phyloP scores from a whole-genome alignment of 495 filamentous ascomycete species.

The Penicillium canariense region DNA sequence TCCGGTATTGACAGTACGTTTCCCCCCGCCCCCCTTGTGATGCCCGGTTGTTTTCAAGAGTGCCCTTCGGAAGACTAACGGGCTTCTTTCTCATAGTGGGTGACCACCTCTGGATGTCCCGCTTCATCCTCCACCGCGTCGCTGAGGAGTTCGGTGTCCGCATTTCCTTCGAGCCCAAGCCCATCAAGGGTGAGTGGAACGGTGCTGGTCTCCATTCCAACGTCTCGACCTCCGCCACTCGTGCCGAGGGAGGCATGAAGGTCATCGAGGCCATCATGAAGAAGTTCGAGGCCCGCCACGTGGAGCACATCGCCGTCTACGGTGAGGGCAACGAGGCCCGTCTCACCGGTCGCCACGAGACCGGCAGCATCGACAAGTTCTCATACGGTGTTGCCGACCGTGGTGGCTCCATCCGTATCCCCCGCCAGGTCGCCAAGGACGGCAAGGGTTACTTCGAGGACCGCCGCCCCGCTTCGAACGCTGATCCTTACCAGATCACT shows the following conservation, averaged over 20 bases:
- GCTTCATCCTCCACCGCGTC: conserved; percentile 93
- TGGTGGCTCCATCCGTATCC: conserved; percentile 90
- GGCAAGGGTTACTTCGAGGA: conserved; percentile 99
- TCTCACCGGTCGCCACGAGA: conserved; percentile 96
- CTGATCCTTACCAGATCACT: conserved; percentile 94
- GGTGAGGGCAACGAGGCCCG: conserved; percentile 90
- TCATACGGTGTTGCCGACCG: conserved; percentile 95
- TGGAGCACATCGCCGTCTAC: conserved; percentile 96
- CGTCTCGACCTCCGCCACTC: conserved; percentile 85
- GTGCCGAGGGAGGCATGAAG: conserved; percentile 92
- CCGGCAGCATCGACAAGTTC: conserved; percentile 89
- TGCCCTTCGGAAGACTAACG: background rate
- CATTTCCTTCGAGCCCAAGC: conserved; percentile 96
- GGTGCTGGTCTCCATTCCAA: conserved; percentile 97
- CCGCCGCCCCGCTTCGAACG: conserved; percentile 90
- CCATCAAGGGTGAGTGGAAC: conserved; percentile 99
- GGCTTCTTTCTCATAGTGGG: conserved; percentile 58
- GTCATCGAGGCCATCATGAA: conserved; percentile 80
- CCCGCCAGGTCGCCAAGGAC: conserved; percentile 83
- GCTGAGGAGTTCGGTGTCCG: conserved; percentile 96
- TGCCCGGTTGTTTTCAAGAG: no score
- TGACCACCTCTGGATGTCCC: conserved; percentile 96
- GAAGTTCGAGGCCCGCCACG: conserved; percentile 84
- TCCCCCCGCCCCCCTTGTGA: conserved; percentile 3
- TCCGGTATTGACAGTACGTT: conserved; percentile 75